These are phyloP conservation scores for Lichtheimia ramosa DNA, from an alignment of 371 early-diverging fungal genomes.

Conservation along the genomic window DNA sequence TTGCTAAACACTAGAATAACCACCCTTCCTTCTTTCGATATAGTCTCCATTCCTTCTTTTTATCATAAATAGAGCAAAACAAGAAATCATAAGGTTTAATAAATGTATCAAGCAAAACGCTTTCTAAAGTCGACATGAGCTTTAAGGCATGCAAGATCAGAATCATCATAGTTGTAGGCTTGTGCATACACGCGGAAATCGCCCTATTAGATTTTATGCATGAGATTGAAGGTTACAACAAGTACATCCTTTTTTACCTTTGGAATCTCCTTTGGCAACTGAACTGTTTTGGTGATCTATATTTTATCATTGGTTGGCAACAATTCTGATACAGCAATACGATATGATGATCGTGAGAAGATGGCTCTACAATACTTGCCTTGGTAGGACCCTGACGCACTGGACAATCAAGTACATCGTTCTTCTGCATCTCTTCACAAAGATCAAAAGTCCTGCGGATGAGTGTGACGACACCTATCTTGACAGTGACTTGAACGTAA, in stretches of 20 bases:
- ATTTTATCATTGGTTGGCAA: not conserved
- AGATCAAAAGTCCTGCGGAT: slow-evolving; percentile 46
- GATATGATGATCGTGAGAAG: not conserved
- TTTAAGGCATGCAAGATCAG: slow-evolving; percentile 8
- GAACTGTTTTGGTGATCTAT: slow-evolving; percentile 35
- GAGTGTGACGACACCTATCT: slow-evolving; percentile 38
- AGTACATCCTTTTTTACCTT: slow-evolving; percentile 32
- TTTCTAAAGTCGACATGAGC: slow-evolving; percentile 12
- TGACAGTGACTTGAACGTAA: slow-evolving; percentile 41
- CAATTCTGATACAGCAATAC: not conserved
- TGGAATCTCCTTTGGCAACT: slow-evolving; percentile 53
- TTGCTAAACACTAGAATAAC: slow-evolving; percentile 11
- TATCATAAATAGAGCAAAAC: not conserved
- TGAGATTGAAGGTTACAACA: not conserved
- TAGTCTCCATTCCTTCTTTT: not conserved
- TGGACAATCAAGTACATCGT: slow-evolving; percentile 29
- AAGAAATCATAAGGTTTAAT: not conserved
- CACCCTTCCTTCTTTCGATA: not conserved
- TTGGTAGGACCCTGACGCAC: slow-evolving; percentile 4
- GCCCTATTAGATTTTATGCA: not conserved
- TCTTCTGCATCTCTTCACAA: slow-evolving; percentile 47
- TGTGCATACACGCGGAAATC: slow-evolving; percentile 4
- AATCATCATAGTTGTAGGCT: slow-evolving; percentile 10
- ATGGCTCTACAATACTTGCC: not conserved
- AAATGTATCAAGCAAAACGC: not conserved